These are phyloP conservation scores for Tricladium varicosporioides DNA, from an alignment of 2,329 filamentous ascomycete genomes.

Conservation along the genomic window DNA sequence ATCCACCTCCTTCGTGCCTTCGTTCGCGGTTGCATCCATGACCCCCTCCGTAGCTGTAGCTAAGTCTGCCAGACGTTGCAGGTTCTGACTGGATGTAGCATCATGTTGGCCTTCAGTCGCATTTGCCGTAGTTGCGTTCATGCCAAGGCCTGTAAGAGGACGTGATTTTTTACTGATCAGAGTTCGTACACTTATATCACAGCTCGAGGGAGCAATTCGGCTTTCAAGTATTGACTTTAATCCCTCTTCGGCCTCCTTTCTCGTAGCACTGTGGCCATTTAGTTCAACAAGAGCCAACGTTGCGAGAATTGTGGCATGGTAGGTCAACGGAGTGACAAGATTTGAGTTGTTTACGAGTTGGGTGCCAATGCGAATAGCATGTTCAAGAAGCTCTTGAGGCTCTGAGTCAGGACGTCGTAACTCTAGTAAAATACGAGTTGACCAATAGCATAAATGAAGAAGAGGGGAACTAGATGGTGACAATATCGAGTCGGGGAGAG, in stretches of 20 bases:
- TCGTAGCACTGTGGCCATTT: constrained; percentile 51
- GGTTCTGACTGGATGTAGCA: constrained; percentile 28
- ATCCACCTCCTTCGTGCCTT: constrained; percentile 18
- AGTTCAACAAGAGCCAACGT: constrained; percentile 62
- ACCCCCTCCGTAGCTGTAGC: constrained; percentile 30
- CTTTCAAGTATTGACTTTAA: constrained; percentile 57
- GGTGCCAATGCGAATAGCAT: constrained; percentile 56
- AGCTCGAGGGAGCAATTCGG: constrained; percentile 48
- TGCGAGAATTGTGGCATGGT: constrained; percentile 63
- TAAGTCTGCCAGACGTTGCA: constrained; percentile 60
- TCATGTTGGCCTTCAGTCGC: constrained; percentile 20
- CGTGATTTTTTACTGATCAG: constrained; percentile 39
- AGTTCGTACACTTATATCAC: constrained; percentile 55
- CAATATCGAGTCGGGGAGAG: constrained; percentile 57
- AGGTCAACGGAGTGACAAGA: constrained; percentile 60
- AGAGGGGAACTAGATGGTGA: constrained; percentile 49
- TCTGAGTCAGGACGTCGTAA: constrained; percentile 56
- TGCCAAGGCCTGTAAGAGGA: neutral
- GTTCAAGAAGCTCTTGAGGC: constrained; percentile 56
- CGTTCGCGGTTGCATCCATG: constrained; percentile 11
- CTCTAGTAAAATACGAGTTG: constrained; percentile 62
- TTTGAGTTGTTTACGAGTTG: constrained; percentile 55
- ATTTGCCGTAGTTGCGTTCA: neutral
- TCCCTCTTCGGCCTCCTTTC: constrained; percentile 54
- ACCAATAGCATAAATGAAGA: constrained; percentile 68